Evolutionary conservation across 2,329 filamentous ascomycete species (phyloP).

Genomic region (Fonsecaea pugnacius): DNA sequence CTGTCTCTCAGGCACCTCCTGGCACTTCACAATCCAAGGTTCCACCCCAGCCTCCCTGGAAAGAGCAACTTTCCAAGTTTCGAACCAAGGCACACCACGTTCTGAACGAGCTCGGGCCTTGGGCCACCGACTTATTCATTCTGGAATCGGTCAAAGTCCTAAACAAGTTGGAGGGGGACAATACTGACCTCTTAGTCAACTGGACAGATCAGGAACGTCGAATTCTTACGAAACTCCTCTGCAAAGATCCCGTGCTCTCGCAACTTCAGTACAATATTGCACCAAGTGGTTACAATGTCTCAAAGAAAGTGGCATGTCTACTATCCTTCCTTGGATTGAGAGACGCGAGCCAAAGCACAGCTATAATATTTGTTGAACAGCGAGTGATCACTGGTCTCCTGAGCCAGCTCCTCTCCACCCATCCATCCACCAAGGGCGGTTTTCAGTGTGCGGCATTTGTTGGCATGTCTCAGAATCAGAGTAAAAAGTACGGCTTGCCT

Average conservation of each 20-base stretch:
- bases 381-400: neutral
- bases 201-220: neutral
- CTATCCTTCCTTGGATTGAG: neutral
- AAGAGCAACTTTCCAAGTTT: neutral
- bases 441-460: constrained; percentile 1
- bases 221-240: neutral
- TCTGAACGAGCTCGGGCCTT: neutral
- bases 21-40: neutral
- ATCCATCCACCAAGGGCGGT: neutral
- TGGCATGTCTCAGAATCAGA: neutral
- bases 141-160: neutral
- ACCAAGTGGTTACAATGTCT: neutral
- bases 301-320: neutral
- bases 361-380: neutral
- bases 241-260: neutral
- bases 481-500: neutral
- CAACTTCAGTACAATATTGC: neutral
- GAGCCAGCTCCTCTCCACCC: neutral
- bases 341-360: neutral
- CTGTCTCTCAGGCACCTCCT: neutral
- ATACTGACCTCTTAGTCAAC: neutral
- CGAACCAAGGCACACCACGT: neutral
- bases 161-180: neutral
- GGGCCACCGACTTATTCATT: neutral
- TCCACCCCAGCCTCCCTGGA: neutral